Conservation (phyloP, 768 basidiomycete species). For the Hygrocybe punicea region DNA sequence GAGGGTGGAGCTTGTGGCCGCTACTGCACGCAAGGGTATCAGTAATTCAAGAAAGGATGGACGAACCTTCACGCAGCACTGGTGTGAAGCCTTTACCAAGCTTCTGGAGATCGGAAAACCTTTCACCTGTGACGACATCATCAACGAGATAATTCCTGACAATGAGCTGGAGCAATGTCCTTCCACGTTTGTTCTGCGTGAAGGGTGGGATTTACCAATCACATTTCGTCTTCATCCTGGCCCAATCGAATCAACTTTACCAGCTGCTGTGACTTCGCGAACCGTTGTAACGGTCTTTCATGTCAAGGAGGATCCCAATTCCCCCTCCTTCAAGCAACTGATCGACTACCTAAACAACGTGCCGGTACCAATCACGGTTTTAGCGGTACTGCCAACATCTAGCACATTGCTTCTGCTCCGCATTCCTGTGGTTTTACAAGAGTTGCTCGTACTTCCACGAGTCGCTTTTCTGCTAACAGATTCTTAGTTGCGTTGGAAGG, state of each 20-base stretch:
- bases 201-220: conserved; percentile 13
- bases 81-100: conserved; percentile 16
- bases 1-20: conserved; percentile 16
- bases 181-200: conserved; percentile 12
- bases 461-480: conserved; percentile 9
- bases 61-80: conserved; percentile 15
- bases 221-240: conserved; percentile 9
- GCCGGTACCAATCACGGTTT: conserved; percentile 6
- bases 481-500: conserved; percentile 12
- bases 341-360: conserved; percentile 3
- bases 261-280: conserved; percentile 11
- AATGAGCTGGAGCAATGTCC: conserved; percentile 11
- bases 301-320: conserved; percentile 5
- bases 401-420: conserved; percentile 13
- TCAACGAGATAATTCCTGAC: conserved; percentile 7
- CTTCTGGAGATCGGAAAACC: conserved; percentile 15
- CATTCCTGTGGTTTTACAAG: conserved; percentile 11
- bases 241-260: conserved; percentile 10
- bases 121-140: conserved; percentile 14
- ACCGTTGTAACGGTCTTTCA: conserved; percentile 10
- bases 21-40: conserved; percentile 16
- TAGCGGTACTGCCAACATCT: conserved; percentile 11
- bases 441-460: conserved; percentile 10
- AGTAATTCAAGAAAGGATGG: conserved; percentile 14
- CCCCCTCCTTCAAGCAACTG: conserved; percentile 1